Evolutionary conservation across 1,284 basidiomycete genomes (phyloP).

Genomic region (Cryptococcus amylolentus): DNA sequence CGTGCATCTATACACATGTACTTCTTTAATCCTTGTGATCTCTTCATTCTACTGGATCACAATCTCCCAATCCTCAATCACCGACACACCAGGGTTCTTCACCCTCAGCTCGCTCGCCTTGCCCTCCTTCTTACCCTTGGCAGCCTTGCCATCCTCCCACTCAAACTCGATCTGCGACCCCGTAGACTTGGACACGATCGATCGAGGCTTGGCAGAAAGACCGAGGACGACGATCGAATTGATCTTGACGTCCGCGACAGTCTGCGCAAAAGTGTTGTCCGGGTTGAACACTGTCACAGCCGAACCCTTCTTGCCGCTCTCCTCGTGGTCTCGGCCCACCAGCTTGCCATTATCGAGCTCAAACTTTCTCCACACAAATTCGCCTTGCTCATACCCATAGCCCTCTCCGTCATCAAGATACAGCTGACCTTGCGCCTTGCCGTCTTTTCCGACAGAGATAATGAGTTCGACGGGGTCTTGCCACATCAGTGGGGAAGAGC

Average conservation of each 20-base stretch:
- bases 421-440: conserved; percentile 71
- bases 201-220: conserved; percentile 58
- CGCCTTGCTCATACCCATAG: conserved; percentile 70
- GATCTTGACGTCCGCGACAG: conserved; percentile 64
- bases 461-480: conserved; percentile 90
- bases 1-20: background rate
- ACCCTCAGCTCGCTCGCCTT: conserved; percentile 63
- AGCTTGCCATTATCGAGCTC: conserved; percentile 54
- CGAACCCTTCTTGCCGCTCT: conserved; percentile 34
- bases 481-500: conserved; percentile 83
- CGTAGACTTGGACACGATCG: conserved; percentile 52
- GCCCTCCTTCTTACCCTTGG: conserved; percentile 59
- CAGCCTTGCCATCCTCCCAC: conserved; percentile 58
- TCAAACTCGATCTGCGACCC: conserved; percentile 52
- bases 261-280: conserved; percentile 58
- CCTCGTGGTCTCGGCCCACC: conserved; percentile 6
- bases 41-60: background rate
- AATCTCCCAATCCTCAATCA: conserved; percentile 63
- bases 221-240: conserved; percentile 79
- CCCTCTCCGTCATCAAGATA: conserved; percentile 95
- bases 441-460: conserved; percentile 68
- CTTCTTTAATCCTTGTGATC: background rate
- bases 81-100: conserved; percentile 70
- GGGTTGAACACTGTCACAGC: conserved; percentile 48
- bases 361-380: conserved; percentile 79